These are phyloP conservation scores for Amphicarpaea edgeworthii DNA, from an alignment of 306 rosid genomes.

Conservation along the genomic window DNA sequence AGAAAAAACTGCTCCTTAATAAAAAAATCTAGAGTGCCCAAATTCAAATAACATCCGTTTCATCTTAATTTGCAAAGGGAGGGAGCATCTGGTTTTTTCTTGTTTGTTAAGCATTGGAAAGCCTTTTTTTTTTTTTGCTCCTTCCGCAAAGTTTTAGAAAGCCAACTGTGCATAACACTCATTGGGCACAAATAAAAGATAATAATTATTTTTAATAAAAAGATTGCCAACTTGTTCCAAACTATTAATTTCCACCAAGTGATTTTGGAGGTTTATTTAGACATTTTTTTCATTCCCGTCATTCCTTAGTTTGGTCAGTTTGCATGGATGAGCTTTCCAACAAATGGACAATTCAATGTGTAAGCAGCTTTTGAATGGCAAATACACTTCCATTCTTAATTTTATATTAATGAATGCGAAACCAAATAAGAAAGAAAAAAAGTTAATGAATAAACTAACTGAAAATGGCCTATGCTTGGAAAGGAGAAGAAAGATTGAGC, in stretches of 20 bases:
- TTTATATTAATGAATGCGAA: neutral
- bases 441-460: constrained; percentile 20
- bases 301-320: constrained; percentile 32
- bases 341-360: constrained; percentile 50
- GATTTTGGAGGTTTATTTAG: neutral
- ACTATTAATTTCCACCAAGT: constrained; percentile 26
- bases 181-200: constrained; percentile 32
- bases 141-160: constrained; percentile 47
- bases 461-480: constrained; percentile 22
- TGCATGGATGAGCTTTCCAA: constrained; percentile 45
- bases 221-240: constrained; percentile 40
- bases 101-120: constrained; percentile 67
- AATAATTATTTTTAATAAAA: neutral
- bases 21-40: neutral
- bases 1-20: neutral
- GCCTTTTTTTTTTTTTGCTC: constrained; percentile 49
- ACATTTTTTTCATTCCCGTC: neutral
- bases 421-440: constrained; percentile 18
- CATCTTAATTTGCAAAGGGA: constrained; percentile 26
- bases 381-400: constrained; percentile 8
- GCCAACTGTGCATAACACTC: constrained; percentile 46
- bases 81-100: constrained; percentile 57
- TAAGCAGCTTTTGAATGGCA: constrained; percentile 43
- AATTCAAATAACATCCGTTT: neutral
- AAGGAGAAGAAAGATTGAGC: constrained; percentile 43